A percentile compares a stretch with the other conserved stretches of the same genome.
Conservation (phyloP, 805 yeast genomes). For the Candida schatavii region DNA sequence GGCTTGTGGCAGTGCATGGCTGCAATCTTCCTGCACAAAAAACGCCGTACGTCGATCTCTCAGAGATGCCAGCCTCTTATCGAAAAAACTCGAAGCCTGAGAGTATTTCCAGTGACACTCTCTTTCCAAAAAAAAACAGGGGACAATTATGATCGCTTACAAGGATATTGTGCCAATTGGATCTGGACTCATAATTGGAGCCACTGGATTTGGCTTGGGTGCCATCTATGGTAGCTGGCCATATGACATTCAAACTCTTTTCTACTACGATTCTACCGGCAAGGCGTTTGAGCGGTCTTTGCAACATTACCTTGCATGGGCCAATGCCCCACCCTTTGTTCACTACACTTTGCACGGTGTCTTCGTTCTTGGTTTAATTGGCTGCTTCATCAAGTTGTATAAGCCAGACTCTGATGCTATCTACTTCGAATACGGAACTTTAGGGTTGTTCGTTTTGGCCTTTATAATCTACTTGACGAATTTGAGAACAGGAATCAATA, state of each 20-base stretch:
- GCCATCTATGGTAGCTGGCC: constrained; percentile 74
- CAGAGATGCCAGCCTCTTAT: neutral
- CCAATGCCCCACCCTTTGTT: constrained; percentile 55
- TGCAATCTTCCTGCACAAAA: neutral
- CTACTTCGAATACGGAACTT: constrained; percentile 85
- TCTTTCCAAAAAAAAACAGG: too few species aligned
- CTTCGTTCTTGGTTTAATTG: constrained; percentile 63
- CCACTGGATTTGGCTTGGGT: constrained; percentile 80
- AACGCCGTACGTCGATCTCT: neutral
- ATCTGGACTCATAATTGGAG: constrained; percentile 38
- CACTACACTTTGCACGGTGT: constrained; percentile 63
- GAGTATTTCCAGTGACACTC: too few species aligned
- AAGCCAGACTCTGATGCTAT: constrained; percentile 84
- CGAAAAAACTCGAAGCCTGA: too few species aligned
- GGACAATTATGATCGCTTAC: constrained; percentile 31
- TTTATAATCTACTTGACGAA: constrained; percentile 83
- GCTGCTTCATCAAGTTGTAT: constrained; percentile 73
- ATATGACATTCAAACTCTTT: constrained; percentile 74
- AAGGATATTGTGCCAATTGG: constrained; percentile 47
- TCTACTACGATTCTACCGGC: constrained; percentile 49
- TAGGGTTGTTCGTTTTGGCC: constrained; percentile 69
- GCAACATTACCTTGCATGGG: constrained; percentile 73
- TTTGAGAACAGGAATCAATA: constrained; percentile 72
- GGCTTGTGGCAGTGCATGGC: too few species aligned
- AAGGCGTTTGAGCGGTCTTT: constrained; percentile 60